Conservation (phyloP, 139 green algal species). For the Chlorella sorokiniana region DNA sequence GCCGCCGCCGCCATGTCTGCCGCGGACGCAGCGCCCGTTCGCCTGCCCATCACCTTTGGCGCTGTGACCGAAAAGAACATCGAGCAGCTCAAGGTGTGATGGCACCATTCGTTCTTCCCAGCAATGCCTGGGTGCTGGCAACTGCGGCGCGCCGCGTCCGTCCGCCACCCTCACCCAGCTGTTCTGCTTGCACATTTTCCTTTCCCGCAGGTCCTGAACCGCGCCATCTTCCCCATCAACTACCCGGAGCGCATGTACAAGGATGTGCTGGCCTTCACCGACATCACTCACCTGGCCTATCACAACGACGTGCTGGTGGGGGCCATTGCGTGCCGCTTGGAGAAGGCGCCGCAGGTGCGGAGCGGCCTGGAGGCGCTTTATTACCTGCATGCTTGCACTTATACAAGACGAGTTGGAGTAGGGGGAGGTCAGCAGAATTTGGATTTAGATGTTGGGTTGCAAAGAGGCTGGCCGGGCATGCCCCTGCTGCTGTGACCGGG, state of each 20-base stretch:
- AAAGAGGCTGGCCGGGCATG: too few relatives aligned
- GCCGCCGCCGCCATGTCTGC: background rate
- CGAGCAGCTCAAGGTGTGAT: slow-evolving; percentile 61
- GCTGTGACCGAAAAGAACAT: slow-evolving; percentile 64
- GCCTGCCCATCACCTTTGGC: slow-evolving; percentile 43
- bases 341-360: slow-evolving; percentile 48
- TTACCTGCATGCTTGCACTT: background rate
- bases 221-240: slow-evolving; percentile 81
- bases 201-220: slow-evolving; percentile 59
- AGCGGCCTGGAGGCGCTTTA: background rate
- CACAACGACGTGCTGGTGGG: slow-evolving; percentile 63
- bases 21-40: background rate
- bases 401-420: background rate
- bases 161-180: too few relatives aligned
- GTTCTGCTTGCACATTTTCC: too few relatives aligned
- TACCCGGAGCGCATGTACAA: slow-evolving; percentile 68
- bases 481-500: too few relatives aligned
- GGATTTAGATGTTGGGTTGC: too few relatives aligned
- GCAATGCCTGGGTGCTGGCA: background rate
- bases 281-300: slow-evolving; percentile 61
- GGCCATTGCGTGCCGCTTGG: slow-evolving; percentile 73
- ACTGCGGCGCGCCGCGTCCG: too few relatives aligned
- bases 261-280: slow-evolving; percentile 50
- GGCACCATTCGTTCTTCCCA: background rate
- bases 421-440: background rate